Conservation (phyloP, 805 yeast species). For the Metschnikowia orientalis region DNA sequence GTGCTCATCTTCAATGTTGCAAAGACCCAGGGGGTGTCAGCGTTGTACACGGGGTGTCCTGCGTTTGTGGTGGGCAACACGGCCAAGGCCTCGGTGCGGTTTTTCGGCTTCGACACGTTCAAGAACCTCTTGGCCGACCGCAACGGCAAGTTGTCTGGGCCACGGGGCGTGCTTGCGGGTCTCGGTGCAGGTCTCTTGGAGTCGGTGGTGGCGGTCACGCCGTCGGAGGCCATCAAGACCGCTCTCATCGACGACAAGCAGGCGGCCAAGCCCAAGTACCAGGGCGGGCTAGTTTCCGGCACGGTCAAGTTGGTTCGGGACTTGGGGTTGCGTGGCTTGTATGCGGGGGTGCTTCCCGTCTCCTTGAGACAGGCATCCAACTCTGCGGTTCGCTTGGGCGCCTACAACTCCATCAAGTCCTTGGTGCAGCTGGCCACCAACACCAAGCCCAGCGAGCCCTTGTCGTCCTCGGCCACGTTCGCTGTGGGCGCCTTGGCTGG, state of each 20-base stretch:
- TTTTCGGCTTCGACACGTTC: conserved; percentile 86
- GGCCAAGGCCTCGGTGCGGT: conserved; percentile 92
- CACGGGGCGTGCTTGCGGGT: conserved; percentile 94
- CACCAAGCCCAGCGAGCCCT: conserved; percentile 65
- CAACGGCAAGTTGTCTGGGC: conserved; percentile 82
- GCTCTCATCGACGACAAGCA: conserved; percentile 93
- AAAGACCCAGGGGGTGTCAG: conserved; percentile 67
- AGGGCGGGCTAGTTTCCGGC: conserved; percentile 57
- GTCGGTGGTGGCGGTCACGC: conserved; percentile 90
- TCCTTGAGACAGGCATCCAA: conserved; percentile 94
- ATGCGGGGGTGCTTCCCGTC: conserved; percentile 88
- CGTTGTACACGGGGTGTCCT: conserved; percentile 93
- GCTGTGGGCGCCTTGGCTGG: conserved; percentile 90
- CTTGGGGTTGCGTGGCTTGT: conserved; percentile 77
- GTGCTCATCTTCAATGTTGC: conserved; percentile 73
- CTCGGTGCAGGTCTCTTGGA: conserved; percentile 94
- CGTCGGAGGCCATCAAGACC: conserved; percentile 94
- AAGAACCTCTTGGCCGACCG: conserved; percentile 73
- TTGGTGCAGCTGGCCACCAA: conserved; percentile 66
- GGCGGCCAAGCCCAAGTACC: conserved; percentile 71
- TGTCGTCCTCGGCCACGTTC: conserved; percentile 77
- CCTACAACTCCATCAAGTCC: conserved; percentile 83
- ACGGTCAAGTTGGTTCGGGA: conserved; percentile 64
- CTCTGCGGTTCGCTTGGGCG: conserved; percentile 90
- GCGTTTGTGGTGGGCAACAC: conserved; percentile 96